phyloP scores from a whole-genome alignment of 441 rosid genomes.

The Codiaeum variegatum region DNA sequence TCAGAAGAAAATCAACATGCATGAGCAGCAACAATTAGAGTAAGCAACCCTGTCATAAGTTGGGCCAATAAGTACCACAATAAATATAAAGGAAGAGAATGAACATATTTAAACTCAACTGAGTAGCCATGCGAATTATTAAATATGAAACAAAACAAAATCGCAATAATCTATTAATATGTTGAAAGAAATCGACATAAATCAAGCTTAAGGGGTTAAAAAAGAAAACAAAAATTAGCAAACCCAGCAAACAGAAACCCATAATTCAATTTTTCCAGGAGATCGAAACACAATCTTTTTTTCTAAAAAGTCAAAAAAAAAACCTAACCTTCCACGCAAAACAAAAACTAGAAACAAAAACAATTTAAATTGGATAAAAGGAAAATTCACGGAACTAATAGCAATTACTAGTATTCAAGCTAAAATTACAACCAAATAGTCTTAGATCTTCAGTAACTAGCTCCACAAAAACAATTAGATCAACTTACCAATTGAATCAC shows the following conservation, averaged over 20 bases:
- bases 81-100: not conserved
- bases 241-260: not conserved
- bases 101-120: not conserved
- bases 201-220: not conserved
- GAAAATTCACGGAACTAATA: not conserved
- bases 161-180: no score
- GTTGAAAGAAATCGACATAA: not conserved
- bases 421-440: not conserved
- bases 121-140: no score
- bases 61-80: not conserved
- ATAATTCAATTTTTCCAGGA: not conserved
- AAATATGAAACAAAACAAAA: no score
- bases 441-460: not conserved
- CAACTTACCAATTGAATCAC: not conserved
- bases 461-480: not conserved
- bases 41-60: not conserved
- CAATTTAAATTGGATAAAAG: not conserved
- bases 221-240: no score
- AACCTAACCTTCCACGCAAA: not conserved
- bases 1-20: constrained; percentile 12
- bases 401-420: not conserved
- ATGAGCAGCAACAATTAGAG: constrained; percentile 2
- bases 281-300: not conserved
- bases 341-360: not conserved
- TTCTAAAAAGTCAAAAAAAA: not conserved